Base-by-base conservation (phyloP, 2,329 filamentous ascomycete genomes). In the Penicillium sp. region DNA sequence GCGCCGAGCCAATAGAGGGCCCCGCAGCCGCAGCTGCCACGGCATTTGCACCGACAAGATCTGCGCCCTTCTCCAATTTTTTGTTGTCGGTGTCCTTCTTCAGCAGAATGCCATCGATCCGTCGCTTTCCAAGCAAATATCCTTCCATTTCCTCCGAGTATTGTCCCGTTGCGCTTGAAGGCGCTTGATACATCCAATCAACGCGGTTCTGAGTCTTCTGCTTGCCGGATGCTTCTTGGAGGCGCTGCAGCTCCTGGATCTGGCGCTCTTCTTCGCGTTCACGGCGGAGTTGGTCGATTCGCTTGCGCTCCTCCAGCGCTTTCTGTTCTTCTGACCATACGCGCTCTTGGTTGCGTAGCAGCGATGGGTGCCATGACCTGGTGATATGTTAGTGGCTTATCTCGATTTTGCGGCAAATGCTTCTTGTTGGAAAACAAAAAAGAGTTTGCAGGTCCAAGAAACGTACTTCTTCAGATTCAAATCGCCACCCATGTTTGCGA, bases 151-250 rank as follows among this genome's bases (percentile, higher is more conserved):
- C 94, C 73, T 97, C 93, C 0, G 68, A 65, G 77, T 85, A 37
- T 85, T 90, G 87, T 33, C 90, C 90, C 54, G 81, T 82, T 48
- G 88, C 89, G 54, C 78, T 82, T 41, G 89, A 89, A 7, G 94
- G 92, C 1, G 93, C 93, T 65, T 89, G 86, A 75, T 99, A 99
- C 91, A 99, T 97, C 90, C 94, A 99, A 68, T 97, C 94, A 25
- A 99, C 93, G 33, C 92, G 86, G 66, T 93, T 88, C 27, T 89
- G 78, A 51, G 88, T 83, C 69, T 91, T 92, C 66, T 84, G 85
- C 53, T 92, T 92, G 35, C 94, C 94, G 0, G 92, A 89, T 2
- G 89, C 87, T 75, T 97, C 94, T 54, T 97, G 90, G 63, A 97
- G 83, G 50, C 87, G 85, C 73, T 97, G 90, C 1, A 97, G 85